These are phyloP conservation scores for Xylaria sp. DNA, from an alignment of 2,329 filamentous ascomycete species.

Conservation along the genomic window DNA sequence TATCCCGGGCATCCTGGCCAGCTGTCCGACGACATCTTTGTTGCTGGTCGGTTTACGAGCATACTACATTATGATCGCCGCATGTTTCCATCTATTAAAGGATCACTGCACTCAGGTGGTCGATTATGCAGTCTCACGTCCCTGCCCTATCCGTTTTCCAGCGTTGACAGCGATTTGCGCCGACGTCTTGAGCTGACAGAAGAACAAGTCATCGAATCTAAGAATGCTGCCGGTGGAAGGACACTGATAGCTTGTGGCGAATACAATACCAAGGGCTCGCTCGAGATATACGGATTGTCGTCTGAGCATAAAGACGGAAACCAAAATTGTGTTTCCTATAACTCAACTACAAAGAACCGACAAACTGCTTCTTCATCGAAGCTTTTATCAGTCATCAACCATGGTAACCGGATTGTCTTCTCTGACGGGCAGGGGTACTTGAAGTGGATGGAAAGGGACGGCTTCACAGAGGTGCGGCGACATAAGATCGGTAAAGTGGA, in stretches of 20 bases:
- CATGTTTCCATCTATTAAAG: constrained; percentile 80
- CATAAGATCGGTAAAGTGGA: constrained; percentile 67
- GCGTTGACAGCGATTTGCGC: constrained; percentile 68
- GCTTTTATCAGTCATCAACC: constrained; percentile 80
- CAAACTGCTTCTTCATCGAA: constrained; percentile 85
- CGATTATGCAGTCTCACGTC: constrained; percentile 78
- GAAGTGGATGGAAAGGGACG: constrained; percentile 92
- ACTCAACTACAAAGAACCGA: constrained; percentile 76
- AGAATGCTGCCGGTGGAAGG: constrained; percentile 62
- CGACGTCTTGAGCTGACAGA: constrained; percentile 65
- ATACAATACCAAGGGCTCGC: constrained; percentile 89
- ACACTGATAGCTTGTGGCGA: constrained; percentile 86
- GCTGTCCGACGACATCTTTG: constrained; percentile 82
- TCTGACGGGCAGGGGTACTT: constrained; percentile 85
- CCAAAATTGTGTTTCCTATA: constrained; percentile 51
- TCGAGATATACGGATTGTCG: constrained; percentile 83
- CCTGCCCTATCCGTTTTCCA: constrained; percentile 74
- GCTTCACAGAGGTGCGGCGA: constrained; percentile 67
- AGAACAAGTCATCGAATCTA: constrained; percentile 64
- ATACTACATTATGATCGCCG: constrained; percentile 90
- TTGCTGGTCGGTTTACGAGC: constrained; percentile 87
- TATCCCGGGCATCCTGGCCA: constrained; percentile 61
- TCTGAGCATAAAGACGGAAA: constrained; percentile 41
- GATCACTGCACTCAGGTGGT: constrained; percentile 85
- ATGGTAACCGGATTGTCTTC: constrained; percentile 83